Conservation (phyloP, 257 asterid genomes). For the Petrea volubilis region DNA sequence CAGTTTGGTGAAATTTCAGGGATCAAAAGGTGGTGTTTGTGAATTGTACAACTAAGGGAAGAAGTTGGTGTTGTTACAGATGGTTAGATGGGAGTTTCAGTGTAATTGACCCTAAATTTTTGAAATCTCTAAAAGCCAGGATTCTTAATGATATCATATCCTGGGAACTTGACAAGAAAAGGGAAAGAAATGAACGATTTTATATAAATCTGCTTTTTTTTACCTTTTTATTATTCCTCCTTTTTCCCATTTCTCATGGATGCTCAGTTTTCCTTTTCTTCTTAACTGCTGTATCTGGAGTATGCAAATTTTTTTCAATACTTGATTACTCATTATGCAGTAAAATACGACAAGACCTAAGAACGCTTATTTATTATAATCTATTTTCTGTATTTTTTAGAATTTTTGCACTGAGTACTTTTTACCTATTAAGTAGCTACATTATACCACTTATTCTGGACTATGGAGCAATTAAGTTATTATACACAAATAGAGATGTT, state of each 20-base stretch:
- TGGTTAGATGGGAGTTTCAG: too few relatives aligned
- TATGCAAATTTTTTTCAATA: not conserved
- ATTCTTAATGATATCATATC: not conserved
- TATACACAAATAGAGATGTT: slow-evolving; percentile 4
- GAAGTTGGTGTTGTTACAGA: too few relatives aligned
- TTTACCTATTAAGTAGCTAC: not conserved
- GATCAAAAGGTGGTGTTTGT: too few relatives aligned
- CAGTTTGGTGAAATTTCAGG: too few relatives aligned
- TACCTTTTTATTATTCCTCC: not conserved
- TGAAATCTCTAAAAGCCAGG: too few relatives aligned
- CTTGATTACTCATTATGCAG: slow-evolving; percentile 6
- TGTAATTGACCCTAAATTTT: too few relatives aligned
- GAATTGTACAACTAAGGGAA: too few relatives aligned
- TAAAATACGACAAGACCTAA: not conserved
- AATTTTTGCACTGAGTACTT: not conserved
- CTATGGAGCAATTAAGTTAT: not conserved
- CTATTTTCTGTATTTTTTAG: not conserved
- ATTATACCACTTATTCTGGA: not conserved
- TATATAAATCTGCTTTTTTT: not conserved
- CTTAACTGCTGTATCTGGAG: not conserved
- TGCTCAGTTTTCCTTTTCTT: not conserved
- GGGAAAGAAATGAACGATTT: not conserved
- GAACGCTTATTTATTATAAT: not conserved
- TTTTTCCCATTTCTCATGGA: not conserved
- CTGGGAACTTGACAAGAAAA: not conserved